phyloP scores from a whole-genome alignment of 352 stramenopile species.

The Globisporangium alternatum region DNA sequence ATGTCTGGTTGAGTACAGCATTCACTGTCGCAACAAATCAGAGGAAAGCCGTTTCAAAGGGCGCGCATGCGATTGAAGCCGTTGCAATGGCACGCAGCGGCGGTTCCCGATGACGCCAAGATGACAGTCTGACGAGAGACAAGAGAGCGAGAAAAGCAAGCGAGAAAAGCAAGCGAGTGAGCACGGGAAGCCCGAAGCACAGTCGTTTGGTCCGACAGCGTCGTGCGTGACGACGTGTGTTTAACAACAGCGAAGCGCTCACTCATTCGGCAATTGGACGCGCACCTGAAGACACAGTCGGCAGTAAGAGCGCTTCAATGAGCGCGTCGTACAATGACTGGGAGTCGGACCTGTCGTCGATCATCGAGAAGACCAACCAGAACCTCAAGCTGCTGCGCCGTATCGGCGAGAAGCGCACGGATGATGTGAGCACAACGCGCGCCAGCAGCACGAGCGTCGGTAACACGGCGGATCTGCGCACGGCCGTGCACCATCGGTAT shows the following conservation, averaged over 20 bases:
- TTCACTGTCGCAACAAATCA: not conserved
- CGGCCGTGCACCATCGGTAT: constrained; percentile 13
- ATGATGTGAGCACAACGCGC: constrained; percentile 41
- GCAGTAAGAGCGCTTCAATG: constrained; percentile 27
- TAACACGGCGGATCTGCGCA: constrained; percentile 7
- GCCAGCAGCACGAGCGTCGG: constrained; percentile 7
- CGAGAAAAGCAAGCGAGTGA: not conserved
- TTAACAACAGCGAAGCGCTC: constrained; percentile 1
- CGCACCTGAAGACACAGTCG: not conserved
- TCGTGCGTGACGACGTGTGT: constrained; percentile 3
- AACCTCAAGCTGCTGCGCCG: constrained; percentile 82
- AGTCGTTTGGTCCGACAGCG: not conserved
- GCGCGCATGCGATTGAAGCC: constrained; percentile 5
- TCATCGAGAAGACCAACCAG: constrained; percentile 88
- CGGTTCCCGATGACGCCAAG: not conserved
- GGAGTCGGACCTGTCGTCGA: constrained; percentile 81
- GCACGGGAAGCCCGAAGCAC: not conserved
- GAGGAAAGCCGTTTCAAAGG: constrained; percentile 5
- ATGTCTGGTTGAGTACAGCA: not conserved
- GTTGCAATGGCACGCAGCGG: constrained; percentile 9
- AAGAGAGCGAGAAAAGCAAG: not conserved
- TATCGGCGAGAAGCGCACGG: constrained; percentile 71
- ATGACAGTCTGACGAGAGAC: not conserved
- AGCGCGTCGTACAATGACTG: constrained; percentile 64
- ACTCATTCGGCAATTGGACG: constrained; percentile 2